phyloP scores from a whole-genome alignment of 2,329 filamentous ascomycete genomes.

The Clarireedia paspali region DNA sequence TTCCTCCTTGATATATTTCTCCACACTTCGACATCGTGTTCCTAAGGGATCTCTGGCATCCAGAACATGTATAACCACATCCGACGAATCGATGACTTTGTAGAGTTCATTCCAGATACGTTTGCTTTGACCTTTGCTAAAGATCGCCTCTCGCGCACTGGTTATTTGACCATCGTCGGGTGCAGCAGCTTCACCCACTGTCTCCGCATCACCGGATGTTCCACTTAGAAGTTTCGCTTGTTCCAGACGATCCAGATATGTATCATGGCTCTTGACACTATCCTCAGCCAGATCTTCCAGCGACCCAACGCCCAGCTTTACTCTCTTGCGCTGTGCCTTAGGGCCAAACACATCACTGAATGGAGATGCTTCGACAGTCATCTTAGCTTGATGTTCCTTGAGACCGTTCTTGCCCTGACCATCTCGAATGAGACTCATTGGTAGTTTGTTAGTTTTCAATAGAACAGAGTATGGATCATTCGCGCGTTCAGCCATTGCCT shows the following conservation, averaged over 20 bases:
- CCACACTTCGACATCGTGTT: conserved; percentile 80
- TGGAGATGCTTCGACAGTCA: conserved; percentile 78
- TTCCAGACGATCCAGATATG: conserved; percentile 73
- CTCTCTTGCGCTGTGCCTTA: conserved; percentile 85
- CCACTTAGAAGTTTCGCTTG: conserved; percentile 72
- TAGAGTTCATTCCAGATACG: conserved; percentile 95
- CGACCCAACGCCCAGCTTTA: conserved; percentile 79
- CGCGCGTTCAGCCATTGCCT: conserved; percentile 84
- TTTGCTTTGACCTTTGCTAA: conserved; percentile 91
- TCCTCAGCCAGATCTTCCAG: conserved; percentile 75
- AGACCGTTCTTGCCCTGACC: conserved; percentile 69
- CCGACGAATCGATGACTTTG: conserved; percentile 91
- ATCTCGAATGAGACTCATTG: conserved; percentile 88
- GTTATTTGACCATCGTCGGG: conserved; percentile 42
- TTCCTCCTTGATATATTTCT: conserved; percentile 90
- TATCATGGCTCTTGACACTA: conserved; percentile 72
- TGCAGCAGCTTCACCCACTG: conserved; percentile 33
- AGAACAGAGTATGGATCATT: conserved; percentile 89
- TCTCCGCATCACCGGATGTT: conserved; percentile 48
- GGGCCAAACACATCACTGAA: conserved; percentile 88
- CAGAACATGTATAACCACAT: conserved; percentile 91
- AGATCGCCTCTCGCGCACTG: conserved; percentile 75
- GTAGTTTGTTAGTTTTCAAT: conserved; percentile 95
- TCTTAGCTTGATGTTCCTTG: conserved; percentile 90
- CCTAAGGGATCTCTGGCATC: conserved; percentile 86